phyloP scores from a whole-genome alignment of 441 rosid genomes.

The Populus tomentosa region DNA sequence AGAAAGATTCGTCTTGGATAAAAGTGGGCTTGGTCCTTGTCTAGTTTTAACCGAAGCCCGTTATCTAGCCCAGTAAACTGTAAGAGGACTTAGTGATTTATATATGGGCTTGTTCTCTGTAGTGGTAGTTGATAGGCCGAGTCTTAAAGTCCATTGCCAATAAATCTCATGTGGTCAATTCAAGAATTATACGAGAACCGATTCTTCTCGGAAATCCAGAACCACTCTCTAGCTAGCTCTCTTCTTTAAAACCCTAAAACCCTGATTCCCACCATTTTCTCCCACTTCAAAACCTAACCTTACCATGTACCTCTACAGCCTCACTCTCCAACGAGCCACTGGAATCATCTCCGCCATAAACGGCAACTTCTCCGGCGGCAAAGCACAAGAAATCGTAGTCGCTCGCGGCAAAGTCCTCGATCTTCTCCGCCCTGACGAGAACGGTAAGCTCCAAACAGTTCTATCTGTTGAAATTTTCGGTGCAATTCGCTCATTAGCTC shows the following conservation, averaged over 20 bases:
- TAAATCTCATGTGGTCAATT: no score
- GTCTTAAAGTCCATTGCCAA: no score
- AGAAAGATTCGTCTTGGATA: no score
- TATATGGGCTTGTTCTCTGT: no score
- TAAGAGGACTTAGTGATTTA: no score
- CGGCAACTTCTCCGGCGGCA: constrained; percentile 91
- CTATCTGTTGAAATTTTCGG: constrained; percentile 93
- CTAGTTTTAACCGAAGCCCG: no score
- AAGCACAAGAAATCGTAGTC: constrained; percentile 79
- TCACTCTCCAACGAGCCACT: constrained; percentile 88
- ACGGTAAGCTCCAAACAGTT: constrained; percentile 83
- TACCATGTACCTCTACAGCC: constrained; percentile 80
- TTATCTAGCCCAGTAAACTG: no score
- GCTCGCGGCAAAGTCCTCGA: constrained; percentile 97
- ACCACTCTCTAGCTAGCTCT: not conserved
- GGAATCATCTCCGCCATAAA: constrained; percentile 79
- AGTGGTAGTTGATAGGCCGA: no score
- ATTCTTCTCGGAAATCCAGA: not conserved
- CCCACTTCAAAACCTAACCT: constrained; percentile 20
- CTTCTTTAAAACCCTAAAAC: constrained; percentile 2
- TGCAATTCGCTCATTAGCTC: constrained; percentile 78
- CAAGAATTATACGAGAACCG: not conserved
- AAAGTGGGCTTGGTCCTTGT: no score
- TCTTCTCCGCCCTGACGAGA: constrained; percentile 89
- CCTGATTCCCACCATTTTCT: not conserved